Percentiles rank a stretch among this genome's conserved stretches.
Evolutionary conservation across 2,329 filamentous ascomycete species (phyloP).

Genomic region (Penicillium crustosum): DNA sequence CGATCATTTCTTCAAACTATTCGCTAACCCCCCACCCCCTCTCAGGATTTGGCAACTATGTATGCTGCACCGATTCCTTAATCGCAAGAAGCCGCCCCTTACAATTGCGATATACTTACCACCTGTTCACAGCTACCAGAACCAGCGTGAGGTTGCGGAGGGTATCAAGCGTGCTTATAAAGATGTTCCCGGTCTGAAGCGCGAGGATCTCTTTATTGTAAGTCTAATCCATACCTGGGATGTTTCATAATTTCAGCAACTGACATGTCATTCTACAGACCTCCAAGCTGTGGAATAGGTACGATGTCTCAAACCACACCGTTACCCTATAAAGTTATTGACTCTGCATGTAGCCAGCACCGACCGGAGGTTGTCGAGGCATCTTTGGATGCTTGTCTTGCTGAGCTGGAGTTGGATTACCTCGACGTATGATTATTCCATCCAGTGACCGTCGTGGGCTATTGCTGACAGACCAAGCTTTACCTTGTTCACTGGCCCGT

Average conservation of each 20-base stretch:
- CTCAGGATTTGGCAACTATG: constrained; percentile 42
- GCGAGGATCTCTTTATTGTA: constrained; percentile 44
- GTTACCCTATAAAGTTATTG: not conserved
- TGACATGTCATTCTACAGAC: constrained; percentile 37
- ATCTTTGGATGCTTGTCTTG: constrained; percentile 51
- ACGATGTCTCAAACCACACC: not conserved
- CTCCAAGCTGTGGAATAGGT: constrained; percentile 61
- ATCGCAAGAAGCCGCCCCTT: not conserved
- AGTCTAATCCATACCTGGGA: constrained; percentile 4
- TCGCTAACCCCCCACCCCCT: constrained; percentile 16
- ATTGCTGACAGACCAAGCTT: constrained; percentile 26
- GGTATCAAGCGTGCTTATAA: constrained; percentile 38
- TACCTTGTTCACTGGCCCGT: constrained; percentile 51
- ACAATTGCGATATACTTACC: not conserved
- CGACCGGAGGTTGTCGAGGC: constrained; percentile 52
- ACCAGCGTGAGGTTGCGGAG: constrained; percentile 39
- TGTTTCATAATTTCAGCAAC: not conserved
- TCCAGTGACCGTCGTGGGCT: no score
- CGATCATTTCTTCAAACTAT: not conserved
- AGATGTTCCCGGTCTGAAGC: constrained; percentile 43
- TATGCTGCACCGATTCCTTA: constrained; percentile 18
- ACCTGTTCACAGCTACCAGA: constrained; percentile 33
- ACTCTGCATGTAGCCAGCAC: constrained; percentile 38
- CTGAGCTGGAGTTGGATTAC: constrained; percentile 55
- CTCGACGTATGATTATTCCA: constrained; percentile 48